Conservation (phyloP, 129 eudicot genomes). For the Pulicaria dysenterica region DNA sequence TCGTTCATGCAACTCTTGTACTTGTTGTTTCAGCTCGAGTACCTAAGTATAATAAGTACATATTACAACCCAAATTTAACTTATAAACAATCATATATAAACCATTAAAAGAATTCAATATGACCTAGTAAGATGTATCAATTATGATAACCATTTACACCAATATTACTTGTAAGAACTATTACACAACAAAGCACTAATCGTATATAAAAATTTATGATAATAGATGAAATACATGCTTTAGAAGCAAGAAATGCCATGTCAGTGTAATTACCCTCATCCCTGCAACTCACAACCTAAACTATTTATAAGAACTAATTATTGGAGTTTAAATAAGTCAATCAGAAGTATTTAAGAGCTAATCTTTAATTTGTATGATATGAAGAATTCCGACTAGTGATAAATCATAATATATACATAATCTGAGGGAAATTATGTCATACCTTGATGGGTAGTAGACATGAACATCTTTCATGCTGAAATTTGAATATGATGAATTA, state of each 20-base stretch:
- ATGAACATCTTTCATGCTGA: slow-evolving; percentile 52
- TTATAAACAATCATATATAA: too few relatives aligned
- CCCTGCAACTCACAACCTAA: slow-evolving; percentile 51
- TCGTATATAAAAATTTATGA: slow-evolving; percentile 88
- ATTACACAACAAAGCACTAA: slow-evolving; percentile 37
- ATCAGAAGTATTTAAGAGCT: too few relatives aligned
- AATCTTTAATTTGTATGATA: slow-evolving; percentile 14
- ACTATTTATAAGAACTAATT: too few relatives aligned
- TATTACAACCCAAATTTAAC: too few relatives aligned
- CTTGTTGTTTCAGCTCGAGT: too few relatives aligned
- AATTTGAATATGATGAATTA: slow-evolving; percentile 28
- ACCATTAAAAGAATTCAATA: too few relatives aligned
- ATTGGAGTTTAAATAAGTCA: too few relatives aligned
- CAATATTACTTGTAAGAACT: too few relatives aligned
- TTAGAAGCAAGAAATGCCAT: slow-evolving; percentile 82
- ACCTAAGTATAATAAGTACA: too few relatives aligned
- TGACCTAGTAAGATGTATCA: too few relatives aligned
- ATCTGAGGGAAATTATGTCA: slow-evolving; percentile 17
- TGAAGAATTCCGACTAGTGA: slow-evolving; percentile 3
- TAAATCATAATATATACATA: slow-evolving; percentile 23
- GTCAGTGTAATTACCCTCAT: slow-evolving; percentile 60
- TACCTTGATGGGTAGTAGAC: slow-evolving; percentile 91
- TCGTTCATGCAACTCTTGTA: too few relatives aligned
- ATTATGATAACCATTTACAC: too few relatives aligned
- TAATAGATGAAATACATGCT: slow-evolving; percentile 77